These are phyloP conservation scores for Sphaerobolus stellatus DNA, from an alignment of 1,284 basidiomycete species.

Conservation along the genomic window DNA sequence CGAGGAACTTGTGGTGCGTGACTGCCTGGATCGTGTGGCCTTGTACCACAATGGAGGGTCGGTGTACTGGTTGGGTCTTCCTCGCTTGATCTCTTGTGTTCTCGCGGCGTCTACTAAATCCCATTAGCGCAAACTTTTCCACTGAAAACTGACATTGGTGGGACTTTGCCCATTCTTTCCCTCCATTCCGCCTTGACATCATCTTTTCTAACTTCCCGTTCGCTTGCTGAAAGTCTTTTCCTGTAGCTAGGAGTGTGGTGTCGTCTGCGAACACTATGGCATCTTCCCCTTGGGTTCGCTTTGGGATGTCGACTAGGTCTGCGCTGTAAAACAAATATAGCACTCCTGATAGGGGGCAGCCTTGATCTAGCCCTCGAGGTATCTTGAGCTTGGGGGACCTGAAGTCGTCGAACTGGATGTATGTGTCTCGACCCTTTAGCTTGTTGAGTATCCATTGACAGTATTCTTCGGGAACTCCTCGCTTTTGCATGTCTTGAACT, in stretches of 20 bases:
- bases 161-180: not conserved
- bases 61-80: not conserved
- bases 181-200: not conserved
- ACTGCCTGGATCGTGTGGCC: not conserved
- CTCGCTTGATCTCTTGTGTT: not conserved
- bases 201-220: not conserved
- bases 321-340: conserved; percentile 13
- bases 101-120: not conserved
- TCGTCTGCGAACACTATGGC: not conserved
- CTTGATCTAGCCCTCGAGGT: too few species aligned
- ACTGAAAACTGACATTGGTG: not conserved
- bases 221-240: not conserved
- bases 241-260: not conserved
- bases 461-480: too few species aligned
- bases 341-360: conserved; percentile 10
- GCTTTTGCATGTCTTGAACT: too few species aligned
- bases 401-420: too few species aligned
- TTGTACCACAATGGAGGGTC: not conserved
- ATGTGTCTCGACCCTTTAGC: too few species aligned
- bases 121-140: not conserved
- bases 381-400: too few species aligned
- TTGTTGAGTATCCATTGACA: too few species aligned
- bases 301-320: conserved; percentile 1
- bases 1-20: not conserved
- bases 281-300: not conserved